Evolutionary conservation across 805 yeast genomes (phyloP).

Genomic region (Spathaspora hagerdaliae): DNA sequence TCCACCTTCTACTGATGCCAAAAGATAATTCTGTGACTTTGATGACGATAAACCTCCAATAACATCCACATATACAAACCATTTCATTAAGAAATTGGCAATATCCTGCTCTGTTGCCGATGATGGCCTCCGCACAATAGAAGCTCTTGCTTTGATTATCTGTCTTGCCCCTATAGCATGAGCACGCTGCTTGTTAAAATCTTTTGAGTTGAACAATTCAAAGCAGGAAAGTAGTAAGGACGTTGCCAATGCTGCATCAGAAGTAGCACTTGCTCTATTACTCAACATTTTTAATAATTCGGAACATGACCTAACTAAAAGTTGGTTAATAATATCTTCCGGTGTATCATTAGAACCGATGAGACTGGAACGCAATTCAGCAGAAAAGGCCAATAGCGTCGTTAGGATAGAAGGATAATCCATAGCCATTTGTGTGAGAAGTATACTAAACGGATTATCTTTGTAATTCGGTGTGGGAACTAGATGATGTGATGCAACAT

Average conservation of each 20-base stretch:
- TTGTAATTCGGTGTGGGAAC: constrained; percentile 65
- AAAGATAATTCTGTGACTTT: constrained; percentile 27
- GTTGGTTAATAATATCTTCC: constrained; percentile 43
- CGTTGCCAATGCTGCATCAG: constrained; percentile 65
- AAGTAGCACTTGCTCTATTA: constrained; percentile 49
- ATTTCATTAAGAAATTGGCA: constrained; percentile 54
- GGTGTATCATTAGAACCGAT: constrained; percentile 24
- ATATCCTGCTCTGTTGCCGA: constrained; percentile 35
- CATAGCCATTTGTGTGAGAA: constrained; percentile 68
- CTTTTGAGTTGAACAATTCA: constrained; percentile 43
- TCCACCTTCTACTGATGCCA: constrained; percentile 14
- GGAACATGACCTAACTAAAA: constrained; percentile 54
- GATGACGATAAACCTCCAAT: constrained; percentile 61
- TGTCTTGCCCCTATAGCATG: constrained; percentile 68
- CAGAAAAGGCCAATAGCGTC: constrained; percentile 46
- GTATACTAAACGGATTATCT: constrained; percentile 62
- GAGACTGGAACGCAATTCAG: constrained; percentile 24
- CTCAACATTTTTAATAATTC: constrained; percentile 50
- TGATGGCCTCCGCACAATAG: constrained; percentile 6
- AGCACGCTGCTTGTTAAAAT: constrained; percentile 53
- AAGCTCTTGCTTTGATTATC: constrained; percentile 47
- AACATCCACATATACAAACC: constrained; percentile 68
- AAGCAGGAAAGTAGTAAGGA: constrained; percentile 57
- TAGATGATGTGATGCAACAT: constrained; percentile 55
- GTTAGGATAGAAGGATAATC: constrained; percentile 53